Conservation (phyloP, 495 filamentous ascomycete genomes). For the Tuber borchii region DNA sequence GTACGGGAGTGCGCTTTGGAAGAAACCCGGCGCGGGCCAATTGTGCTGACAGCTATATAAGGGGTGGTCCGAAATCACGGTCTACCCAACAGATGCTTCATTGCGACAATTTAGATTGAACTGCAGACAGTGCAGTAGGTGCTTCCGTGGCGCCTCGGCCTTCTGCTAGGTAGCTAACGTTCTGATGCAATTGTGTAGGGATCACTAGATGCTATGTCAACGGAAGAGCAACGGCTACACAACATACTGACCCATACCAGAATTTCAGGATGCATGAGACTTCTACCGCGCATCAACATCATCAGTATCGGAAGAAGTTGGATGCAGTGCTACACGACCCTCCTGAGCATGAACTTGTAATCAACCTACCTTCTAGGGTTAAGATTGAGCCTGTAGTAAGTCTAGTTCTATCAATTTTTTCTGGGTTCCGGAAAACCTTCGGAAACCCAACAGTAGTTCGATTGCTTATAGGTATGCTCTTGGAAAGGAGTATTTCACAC, state of each 20-base stretch:
- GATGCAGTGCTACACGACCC: constrained; percentile 55
- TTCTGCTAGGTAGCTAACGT: constrained; percentile 3
- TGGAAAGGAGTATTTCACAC: constrained; percentile 36
- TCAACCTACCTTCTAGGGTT: constrained; percentile 60
- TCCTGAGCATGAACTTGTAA: constrained; percentile 55
- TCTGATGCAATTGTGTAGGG: constrained; percentile 23
- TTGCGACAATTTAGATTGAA: constrained; percentile 68
- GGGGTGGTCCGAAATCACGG: constrained; percentile 68
- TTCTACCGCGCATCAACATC: constrained; percentile 68
- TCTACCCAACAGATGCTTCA: constrained; percentile 61
- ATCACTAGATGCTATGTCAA: constrained; percentile 59
- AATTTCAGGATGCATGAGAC: constrained; percentile 56
- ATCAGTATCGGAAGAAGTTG: constrained; percentile 62
- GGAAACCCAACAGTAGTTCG: not conserved
- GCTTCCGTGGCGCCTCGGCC: constrained; percentile 37
- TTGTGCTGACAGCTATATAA: constrained; percentile 21
- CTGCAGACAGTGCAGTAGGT: constrained; percentile 77
- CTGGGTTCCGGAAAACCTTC: not conserved
- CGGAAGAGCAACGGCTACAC: constrained; percentile 55
- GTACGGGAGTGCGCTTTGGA: constrained; percentile 42
- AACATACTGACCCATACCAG: constrained; percentile 69
- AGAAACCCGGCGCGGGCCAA: not conserved
- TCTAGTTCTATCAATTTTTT: constrained; percentile 43
- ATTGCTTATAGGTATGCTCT: constrained; percentile 3
- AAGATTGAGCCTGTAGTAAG: constrained; percentile 56